These are phyloP conservation scores for Astrothelium macrocarpum DNA, from an alignment of 495 filamentous ascomycete species.

Conservation along the genomic window DNA sequence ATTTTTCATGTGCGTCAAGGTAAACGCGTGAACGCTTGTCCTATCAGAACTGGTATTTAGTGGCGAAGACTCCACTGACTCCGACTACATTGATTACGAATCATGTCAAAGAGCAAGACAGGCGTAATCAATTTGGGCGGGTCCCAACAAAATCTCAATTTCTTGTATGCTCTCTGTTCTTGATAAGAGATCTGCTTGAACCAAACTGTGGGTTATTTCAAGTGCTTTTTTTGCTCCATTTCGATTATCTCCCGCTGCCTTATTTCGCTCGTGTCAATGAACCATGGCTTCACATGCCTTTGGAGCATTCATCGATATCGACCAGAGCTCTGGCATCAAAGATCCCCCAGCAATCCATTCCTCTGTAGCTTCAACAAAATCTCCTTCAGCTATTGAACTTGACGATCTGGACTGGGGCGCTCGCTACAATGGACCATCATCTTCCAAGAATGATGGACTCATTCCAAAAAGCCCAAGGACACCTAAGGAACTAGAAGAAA, in stretches of 20 bases:
- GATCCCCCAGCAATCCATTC: constrained; percentile 24
- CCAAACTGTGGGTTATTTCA: neutral
- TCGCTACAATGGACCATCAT: constrained; percentile 21
- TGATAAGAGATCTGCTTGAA: neutral
- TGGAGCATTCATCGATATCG: constrained; percentile 31
- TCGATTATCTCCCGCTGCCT: neutral
- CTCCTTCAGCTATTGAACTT: constrained; percentile 27
- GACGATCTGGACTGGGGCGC: constrained; percentile 22
- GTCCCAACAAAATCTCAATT: neutral
- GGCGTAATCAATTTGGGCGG: neutral
- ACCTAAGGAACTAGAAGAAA: constrained; percentile 47
- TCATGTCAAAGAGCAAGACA: neutral
- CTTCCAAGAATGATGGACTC: neutral
- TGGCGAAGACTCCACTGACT: neutral
- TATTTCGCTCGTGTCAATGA: neutral
- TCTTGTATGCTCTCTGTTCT: neutral
- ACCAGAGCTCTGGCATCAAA: constrained; percentile 26
- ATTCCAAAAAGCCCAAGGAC: constrained; percentile 31
- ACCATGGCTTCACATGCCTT: constrained; percentile 29
- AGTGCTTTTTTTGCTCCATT: neutral
- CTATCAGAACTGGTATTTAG: neutral
- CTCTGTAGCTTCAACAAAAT: neutral
- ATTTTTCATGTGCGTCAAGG: neutral
- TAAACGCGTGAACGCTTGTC: neutral
- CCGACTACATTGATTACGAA: neutral